phyloP scores from a whole-genome alignment of 2,329 filamentous ascomycete genomes.

The Penicillium occitanis region DNA sequence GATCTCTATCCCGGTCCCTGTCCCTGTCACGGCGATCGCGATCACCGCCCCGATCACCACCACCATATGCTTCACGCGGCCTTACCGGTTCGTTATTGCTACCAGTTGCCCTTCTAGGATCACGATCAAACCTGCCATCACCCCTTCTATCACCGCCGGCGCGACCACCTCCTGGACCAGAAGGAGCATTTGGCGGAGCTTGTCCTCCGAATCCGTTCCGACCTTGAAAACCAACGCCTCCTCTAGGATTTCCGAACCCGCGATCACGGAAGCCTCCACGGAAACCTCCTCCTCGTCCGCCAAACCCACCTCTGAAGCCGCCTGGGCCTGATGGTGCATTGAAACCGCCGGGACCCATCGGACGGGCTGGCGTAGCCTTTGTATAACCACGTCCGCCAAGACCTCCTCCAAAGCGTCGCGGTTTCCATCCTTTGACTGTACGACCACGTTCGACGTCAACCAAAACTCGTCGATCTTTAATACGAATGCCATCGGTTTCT shows the following conservation, averaged over 20 bases:
- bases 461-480: constrained; percentile 87
- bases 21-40: constrained; percentile 25
- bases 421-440: constrained; percentile 91
- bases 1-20: constrained; percentile 28
- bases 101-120: constrained; percentile 60
- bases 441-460: constrained; percentile 96
- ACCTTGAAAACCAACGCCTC: constrained; percentile 59
- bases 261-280: constrained; percentile 55
- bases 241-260: constrained; percentile 48
- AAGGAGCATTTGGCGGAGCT: constrained; percentile 51
- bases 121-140: constrained; percentile 53
- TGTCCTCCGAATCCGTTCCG: constrained; percentile 52
- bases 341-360: constrained; percentile 62
- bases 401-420: constrained; percentile 85
- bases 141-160: constrained; percentile 41
- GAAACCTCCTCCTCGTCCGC: constrained; percentile 50
- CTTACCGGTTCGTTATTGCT: constrained; percentile 84
- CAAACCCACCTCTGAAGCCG: constrained; percentile 57
- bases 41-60: constrained; percentile 45
- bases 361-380: constrained; percentile 71
- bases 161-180: constrained; percentile 57
- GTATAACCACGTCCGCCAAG: constrained; percentile 92
- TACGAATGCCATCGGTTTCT: constrained; percentile 80
- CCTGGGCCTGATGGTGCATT: constrained; percentile 57
- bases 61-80: constrained; percentile 61